These are phyloP conservation scores for Scleromitrula shiraiana DNA, from an alignment of 2,329 filamentous ascomycete genomes.

Conservation along the genomic window DNA sequence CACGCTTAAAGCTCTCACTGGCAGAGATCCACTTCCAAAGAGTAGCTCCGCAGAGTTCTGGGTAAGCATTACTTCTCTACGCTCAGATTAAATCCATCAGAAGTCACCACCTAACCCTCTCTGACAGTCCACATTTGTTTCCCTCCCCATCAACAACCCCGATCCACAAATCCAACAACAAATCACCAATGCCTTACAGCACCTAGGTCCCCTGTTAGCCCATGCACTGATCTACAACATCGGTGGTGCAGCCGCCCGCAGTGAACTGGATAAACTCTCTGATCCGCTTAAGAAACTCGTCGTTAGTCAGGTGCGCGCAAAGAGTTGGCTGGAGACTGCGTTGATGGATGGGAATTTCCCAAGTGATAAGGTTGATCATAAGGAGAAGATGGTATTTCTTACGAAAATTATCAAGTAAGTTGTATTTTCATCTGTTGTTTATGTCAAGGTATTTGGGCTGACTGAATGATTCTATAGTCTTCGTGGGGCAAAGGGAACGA, in stretches of 20 bases:
- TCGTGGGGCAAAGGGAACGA: slow-evolving; percentile 56
- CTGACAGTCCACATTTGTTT: slow-evolving; percentile 43
- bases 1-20: slow-evolving; percentile 59
- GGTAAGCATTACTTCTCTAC: slow-evolving; percentile 37
- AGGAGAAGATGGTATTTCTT: slow-evolving; percentile 56
- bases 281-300: slow-evolving; percentile 66
- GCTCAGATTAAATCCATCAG: too few species aligned
- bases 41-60: slow-evolving; percentile 67
- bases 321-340: slow-evolving; percentile 55
- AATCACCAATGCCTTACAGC: slow-evolving; percentile 43
- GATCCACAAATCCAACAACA: slow-evolving; percentile 17
- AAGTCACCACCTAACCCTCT: too few species aligned
- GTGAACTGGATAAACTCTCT: slow-evolving; percentile 62
- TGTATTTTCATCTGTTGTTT: not conserved
- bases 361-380: slow-evolving; percentile 47
- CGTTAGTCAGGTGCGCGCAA: slow-evolving; percentile 45
- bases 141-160: slow-evolving; percentile 3
- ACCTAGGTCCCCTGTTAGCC: slow-evolving; percentile 54
- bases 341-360: slow-evolving; percentile 43
- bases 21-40: slow-evolving; percentile 68
- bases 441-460: not conserved
- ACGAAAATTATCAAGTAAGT: slow-evolving; percentile 57
- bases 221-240: slow-evolving; percentile 56
- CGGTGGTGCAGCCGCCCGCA: slow-evolving; percentile 59
- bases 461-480: slow-evolving; percentile 41